Base-by-base conservation (phyloP, 1,284 basidiomycete species). In the Pterula multifida region DNA sequence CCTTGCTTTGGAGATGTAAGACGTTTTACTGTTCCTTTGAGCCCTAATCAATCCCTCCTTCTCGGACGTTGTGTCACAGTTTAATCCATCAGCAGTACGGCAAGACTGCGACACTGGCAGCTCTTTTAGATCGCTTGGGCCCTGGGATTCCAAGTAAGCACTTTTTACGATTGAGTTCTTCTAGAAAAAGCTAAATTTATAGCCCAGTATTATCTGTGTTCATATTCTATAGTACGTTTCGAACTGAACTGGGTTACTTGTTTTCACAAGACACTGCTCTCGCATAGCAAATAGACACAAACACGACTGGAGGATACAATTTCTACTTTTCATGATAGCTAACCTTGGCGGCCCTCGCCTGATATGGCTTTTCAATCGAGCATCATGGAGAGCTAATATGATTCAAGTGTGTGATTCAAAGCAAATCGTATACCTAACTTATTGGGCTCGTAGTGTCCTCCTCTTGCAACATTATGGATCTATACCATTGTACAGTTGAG, bases 1-100 rank as follows among this genome's bases (percentile, higher is more conserved):
- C 35, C 57, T 86, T 13, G 66, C 85, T 67, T 85, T 89, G 81
- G 82, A 86, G 57, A 80, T 88, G 86, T 89, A 61, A 58, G 83
- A 69, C 32, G 17, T 23, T 22, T 24, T 47, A 22, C 28, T 44
- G 32, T 19, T 6, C 47, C 19, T 15, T 24, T 17, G 49, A 6
- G 49, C 12, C 26, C 48, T 44, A 51, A 25, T 15, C 26, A 39
- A 46, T 50, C 47, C 36, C 48, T 28, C 24, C 51, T 26, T 42
- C 55, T 47, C 55, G 50, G 24, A 35, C 46, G 47, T 49, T 47
- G 48, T 48, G 49, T 19, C n/a, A 49, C 55, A 86, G 86, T 52
- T 64, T 90, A 42, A 75, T 87, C 47, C 83, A 85, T 58, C 76
- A 77, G 50, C 87, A 90, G 63, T 90, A 90, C 54, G 77, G 76